Evolutionary conservation across 2,329 filamentous ascomycete species (phyloP).

Genomic region (Microsporum ferrugineum): DNA sequence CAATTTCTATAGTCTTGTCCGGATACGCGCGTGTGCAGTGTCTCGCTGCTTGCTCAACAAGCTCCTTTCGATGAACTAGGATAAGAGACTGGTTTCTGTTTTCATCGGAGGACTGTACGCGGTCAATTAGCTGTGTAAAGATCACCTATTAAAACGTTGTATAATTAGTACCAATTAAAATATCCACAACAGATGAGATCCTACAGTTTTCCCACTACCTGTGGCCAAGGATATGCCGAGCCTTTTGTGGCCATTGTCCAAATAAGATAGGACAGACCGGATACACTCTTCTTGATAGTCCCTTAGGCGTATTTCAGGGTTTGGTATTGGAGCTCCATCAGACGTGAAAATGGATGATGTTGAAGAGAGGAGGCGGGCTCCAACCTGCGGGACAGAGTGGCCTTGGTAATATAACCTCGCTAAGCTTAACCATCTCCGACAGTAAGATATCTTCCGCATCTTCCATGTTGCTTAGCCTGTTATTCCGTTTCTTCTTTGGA

Average conservation of each 20-base stretch:
- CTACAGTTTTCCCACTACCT: conserved; percentile 75
- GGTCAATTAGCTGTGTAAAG: conserved; percentile 87
- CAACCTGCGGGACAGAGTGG: conserved; percentile 12
- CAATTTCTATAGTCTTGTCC: conserved; percentile 68
- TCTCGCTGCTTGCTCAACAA: conserved; percentile 83
- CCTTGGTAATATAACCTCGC: not conserved
- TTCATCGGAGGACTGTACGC: conserved; percentile 48
- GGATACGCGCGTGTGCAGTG: conserved; percentile 79
- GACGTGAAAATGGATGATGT: conserved; percentile 8
- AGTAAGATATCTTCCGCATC: conserved; percentile 20
- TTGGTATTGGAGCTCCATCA: conserved; percentile 6
- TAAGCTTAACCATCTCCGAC: conserved; percentile 17
- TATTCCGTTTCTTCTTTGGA: no score
- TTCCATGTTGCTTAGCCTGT: conserved; percentile 11
- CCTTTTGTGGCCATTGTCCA: conserved; percentile 61
- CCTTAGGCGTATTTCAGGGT: conserved; percentile 50
- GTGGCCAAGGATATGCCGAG: conserved; percentile 79
- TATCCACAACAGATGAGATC: not conserved
- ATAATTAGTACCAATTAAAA: not conserved
- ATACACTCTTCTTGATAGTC: conserved; percentile 90
- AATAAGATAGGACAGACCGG: conserved; percentile 59
- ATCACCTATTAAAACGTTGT: conserved; percentile 53
- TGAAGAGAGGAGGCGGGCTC: conserved; percentile 17
- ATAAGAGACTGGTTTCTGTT: conserved; percentile 70
- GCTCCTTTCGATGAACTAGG: conserved; percentile 79